phyloP scores from a whole-genome alignment of 257 asterid species.

The Fraxinus cuspidata region DNA sequence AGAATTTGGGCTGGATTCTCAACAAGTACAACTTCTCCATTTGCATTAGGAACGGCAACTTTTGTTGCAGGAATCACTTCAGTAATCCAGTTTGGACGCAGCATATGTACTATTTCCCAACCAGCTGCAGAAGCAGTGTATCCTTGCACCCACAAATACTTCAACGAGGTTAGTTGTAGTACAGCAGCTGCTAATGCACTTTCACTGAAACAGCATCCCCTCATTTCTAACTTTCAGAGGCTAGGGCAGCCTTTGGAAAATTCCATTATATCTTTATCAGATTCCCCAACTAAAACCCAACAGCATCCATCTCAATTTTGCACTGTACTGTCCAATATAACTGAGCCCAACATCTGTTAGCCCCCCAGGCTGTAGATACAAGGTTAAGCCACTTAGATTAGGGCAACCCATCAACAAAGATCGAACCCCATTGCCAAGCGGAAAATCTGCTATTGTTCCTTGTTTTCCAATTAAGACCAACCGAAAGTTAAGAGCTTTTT shows the following conservation, averaged over 20 bases:
- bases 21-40: conserved; percentile 17
- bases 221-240: conserved; percentile 73
- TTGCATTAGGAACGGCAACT: conserved; percentile 21
- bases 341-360: conserved; percentile 73
- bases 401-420: conserved; percentile 65
- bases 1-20: conserved; percentile 53
- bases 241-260: conserved; percentile 84
- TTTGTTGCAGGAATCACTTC: conserved; percentile 75
- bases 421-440: conserved; percentile 81
- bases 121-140: conserved; percentile 52
- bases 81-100: conserved; percentile 73
- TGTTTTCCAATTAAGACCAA: conserved; percentile 72
- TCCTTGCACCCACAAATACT: conserved; percentile 92
- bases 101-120: conserved; percentile 58
- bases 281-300: conserved; percentile 74
- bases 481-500: conserved; percentile 72
- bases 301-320: conserved; percentile 86
- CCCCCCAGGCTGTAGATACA: conserved; percentile 77
- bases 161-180: conserved; percentile 48
- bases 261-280: conserved; percentile 76
- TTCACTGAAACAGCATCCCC: conserved; percentile 86
- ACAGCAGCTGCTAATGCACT: conserved; percentile 68
- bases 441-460: conserved; percentile 66
- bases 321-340: conserved; percentile 71
- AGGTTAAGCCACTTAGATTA: conserved; percentile 68